Base-by-base conservation (phyloP, 2,329 filamentous ascomycete genomes). In the Colletotrichum godetiae region DNA sequence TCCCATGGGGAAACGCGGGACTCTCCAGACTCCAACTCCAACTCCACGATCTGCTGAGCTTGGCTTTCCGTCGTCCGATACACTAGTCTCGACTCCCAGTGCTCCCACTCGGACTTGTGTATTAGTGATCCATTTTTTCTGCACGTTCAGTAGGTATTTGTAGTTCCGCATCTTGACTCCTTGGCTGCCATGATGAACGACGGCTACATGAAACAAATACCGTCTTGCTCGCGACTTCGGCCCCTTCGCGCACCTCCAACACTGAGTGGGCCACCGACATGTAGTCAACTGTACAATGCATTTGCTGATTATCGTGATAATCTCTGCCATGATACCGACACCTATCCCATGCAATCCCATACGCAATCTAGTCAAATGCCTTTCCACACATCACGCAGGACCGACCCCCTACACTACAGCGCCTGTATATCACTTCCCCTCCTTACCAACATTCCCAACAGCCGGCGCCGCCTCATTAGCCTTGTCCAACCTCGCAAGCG, bases 401-500 rank as follows among this genome's bases (percentile, higher is more conserved):
- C 13, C n/a, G n/a, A n/a, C 49, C 56, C 29, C 33, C 33, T 35
- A 35, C 33, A 35, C 33, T 12, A 35, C 33, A 35, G 33, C 4
- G 33, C 11, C 33, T 35, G 3, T 7, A 8, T 46, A 37, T 35
- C 52, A 63, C 24, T 69, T 58, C 37, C 29, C 24, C 19, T 57
- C 33, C 29, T 61, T 42, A 0, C 37, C 37, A 3, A 42, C 64
- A 59, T 74, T 78, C 27, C 77, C 76, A 12, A 77, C 75, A 15
- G 76, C 74, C 56, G 81, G 73, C 12, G 80, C 77, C 77, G 82
- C 84, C 74, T 80, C 77, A 59, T 85, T 88, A 35, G 87, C 88
- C 78, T 82, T 85, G 56, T 86, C 84, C 70, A 91, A 79, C 81
- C 86, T 89, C 4, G 77, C 83, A 77, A 81, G 81, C 1, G 86